phyloP scores from a whole-genome alignment of 495 filamentous ascomycete species.

The Tuber indicum region DNA sequence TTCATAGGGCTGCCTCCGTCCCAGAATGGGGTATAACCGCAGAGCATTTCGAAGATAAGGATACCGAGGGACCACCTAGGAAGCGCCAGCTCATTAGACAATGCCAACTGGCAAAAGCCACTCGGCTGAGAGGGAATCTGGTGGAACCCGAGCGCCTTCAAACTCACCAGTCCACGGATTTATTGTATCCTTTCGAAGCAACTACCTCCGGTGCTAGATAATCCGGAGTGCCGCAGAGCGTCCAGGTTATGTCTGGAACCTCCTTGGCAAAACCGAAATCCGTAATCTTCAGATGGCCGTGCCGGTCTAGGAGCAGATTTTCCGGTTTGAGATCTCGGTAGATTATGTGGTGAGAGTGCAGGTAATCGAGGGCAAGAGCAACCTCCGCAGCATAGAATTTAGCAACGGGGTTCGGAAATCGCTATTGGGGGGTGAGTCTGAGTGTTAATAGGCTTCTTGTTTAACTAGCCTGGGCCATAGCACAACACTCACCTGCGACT shows the following conservation, averaged over 20 bases:
- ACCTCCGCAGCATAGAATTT: conserved; percentile 99
- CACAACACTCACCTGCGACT: conserved; percentile 72
- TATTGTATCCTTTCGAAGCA: conserved; percentile 95
- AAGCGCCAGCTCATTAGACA: conserved; percentile 13
- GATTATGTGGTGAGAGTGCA: conserved; percentile 92
- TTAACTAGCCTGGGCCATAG: conserved; percentile 4
- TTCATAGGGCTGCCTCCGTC: conserved; percentile 95
- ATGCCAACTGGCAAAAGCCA: conserved; percentile 6
- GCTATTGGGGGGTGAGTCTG: conserved; percentile 51
- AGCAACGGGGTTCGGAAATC: conserved; percentile 96
- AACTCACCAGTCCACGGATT: conserved; percentile 93
- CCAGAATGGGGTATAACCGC: conserved; percentile 98
- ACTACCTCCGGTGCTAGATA: conserved; percentile 97
- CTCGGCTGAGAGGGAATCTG: conserved; percentile 9
- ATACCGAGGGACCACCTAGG: conserved; percentile 95
- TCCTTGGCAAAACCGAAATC: conserved; percentile 99
- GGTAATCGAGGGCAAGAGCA: conserved; percentile 87
- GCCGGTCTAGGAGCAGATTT: conserved; percentile 87
- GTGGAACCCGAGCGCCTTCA: conserved; percentile 6
- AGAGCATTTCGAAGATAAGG: conserved; percentile 98
- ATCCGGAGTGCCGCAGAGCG: conserved; percentile 95
- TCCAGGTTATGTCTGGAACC: conserved; percentile 98
- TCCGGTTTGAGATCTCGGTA: conserved; percentile 97
- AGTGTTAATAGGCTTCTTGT: not conserved
- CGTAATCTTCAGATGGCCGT: conserved; percentile 96